These are phyloP conservation scores for Ophiocordyceps camponoti-rufipedis DNA, from an alignment of 2,329 filamentous ascomycete species.

Conservation along the genomic window DNA sequence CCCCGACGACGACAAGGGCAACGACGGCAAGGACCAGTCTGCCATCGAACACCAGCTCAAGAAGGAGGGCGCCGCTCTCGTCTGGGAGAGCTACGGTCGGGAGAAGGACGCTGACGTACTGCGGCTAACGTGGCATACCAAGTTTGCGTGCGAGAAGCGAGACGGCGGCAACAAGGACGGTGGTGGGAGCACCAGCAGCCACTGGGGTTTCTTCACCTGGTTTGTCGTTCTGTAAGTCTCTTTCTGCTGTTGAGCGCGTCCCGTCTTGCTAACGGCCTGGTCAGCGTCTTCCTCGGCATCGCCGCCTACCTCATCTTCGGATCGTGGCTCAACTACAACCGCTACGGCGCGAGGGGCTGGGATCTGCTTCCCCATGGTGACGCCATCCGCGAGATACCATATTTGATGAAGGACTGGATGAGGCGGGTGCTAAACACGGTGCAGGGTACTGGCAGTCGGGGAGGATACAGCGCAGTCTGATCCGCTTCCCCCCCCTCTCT, in stretches of 20 bases:
- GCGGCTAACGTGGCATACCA: conserved; percentile 69
- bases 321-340: conserved; percentile 97
- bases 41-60: conserved; percentile 31
- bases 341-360: conserved; percentile 88
- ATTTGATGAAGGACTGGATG: conserved; percentile 77
- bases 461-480: conserved; percentile 88
- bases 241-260: not conserved
- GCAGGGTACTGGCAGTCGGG: conserved; percentile 66
- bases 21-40: conserved; percentile 19
- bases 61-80: conserved; percentile 43
- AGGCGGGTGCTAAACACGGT: conserved; percentile 66
- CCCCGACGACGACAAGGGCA: conserved; percentile 17
- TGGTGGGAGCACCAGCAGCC: conserved; percentile 26
- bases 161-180: conserved; percentile 15
- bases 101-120: conserved; percentile 44
- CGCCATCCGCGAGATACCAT: conserved; percentile 79
- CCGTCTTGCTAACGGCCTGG: not conserved
- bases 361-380: conserved; percentile 87
- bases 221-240: conserved; percentile 69
- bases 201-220: conserved; percentile 98
- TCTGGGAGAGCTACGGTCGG: conserved; percentile 55
- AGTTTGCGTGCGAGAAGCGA: conserved; percentile 58
- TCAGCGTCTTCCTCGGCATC: conserved; percentile 64
- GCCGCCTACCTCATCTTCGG: conserved; percentile 93
- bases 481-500: not conserved